These are phyloP conservation scores for Kandelia obovata DNA, from an alignment of 345 rosid species.

Conservation along the genomic window DNA sequence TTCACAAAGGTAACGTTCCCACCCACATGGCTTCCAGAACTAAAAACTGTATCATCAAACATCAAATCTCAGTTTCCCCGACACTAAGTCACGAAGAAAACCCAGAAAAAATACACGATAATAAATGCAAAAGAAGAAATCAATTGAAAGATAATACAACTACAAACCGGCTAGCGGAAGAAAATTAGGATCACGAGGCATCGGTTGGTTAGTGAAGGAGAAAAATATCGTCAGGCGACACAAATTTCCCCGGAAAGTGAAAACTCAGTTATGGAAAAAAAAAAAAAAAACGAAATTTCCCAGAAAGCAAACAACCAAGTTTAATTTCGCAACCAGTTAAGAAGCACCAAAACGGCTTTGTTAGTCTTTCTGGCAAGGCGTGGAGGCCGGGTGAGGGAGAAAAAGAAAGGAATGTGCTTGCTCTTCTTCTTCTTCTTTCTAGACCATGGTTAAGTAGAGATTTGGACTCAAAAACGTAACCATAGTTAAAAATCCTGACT, in stretches of 20 bases:
- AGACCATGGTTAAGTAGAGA: constrained; percentile 34
- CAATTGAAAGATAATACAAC: constrained; percentile 25
- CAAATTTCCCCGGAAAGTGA: constrained; percentile 19
- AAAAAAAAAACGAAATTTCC: neutral
- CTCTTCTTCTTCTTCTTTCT: neutral
- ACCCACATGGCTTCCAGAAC: constrained; percentile 15
- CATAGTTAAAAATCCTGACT: constrained; percentile 26
- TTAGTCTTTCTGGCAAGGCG: constrained; percentile 4
- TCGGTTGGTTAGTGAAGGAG: constrained; percentile 13
- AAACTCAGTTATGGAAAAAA: neutral
- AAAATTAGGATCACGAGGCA: constrained; percentile 23
- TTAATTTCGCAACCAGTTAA: constrained; percentile 10
- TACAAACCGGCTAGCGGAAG: constrained; percentile 27
- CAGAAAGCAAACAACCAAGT: constrained; percentile 19
- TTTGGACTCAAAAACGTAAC: constrained; percentile 24
- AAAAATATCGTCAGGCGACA: constrained; percentile 5
- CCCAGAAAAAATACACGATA: constrained; percentile 19
- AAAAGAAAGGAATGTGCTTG: neutral
- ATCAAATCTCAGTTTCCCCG: constrained; percentile 45
- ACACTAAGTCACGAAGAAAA: constrained; percentile 20
- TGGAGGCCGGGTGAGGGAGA: neutral
- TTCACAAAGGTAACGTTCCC: constrained; percentile 13
- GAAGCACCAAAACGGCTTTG: constrained; percentile 13
- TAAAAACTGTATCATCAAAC: constrained; percentile 14
- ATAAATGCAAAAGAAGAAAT: constrained; percentile 9